Conservation (phyloP, 169 alveolate species). For the Cryptosporidium baileyi region DNA sequence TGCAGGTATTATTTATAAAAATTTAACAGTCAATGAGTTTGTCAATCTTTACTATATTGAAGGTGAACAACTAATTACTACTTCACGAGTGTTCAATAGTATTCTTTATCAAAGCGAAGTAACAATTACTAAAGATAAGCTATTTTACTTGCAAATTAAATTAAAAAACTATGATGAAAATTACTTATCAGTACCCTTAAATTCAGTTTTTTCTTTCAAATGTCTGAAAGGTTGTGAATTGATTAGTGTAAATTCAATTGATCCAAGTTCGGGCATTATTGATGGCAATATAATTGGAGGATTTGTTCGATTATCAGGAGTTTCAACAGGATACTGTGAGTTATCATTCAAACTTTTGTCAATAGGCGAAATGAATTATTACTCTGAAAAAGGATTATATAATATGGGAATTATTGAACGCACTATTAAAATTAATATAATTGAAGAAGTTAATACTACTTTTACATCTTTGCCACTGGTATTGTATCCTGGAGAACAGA, state of each 20-base stretch:
- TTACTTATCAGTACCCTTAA: constrained; percentile 17
- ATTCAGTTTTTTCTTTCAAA: neutral
- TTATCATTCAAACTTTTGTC: neutral
- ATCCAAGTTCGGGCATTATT: neutral
- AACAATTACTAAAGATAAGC: neutral
- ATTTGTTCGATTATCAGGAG: neutral
- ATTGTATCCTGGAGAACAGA: constrained; percentile 43
- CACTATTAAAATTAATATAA: neutral
- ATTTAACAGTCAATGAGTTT: neutral
- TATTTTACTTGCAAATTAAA: constrained; percentile 8
- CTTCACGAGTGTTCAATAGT: neutral
- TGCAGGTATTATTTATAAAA: neutral
- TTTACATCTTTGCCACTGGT: constrained; percentile 6
- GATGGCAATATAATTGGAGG: neutral
- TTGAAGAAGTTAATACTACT: neutral
- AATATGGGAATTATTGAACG: neutral
- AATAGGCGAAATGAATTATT: constrained; percentile 40
- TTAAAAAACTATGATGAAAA: neutral
- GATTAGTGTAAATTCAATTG: neutral
- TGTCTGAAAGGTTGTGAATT: constrained; percentile 22
- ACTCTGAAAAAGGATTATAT: neutral
- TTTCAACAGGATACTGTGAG: neutral
- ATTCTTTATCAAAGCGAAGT: neutral
- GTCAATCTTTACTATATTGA: neutral
- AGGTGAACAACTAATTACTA: constrained; percentile 4